A percentile compares a stretch with the other conserved stretches of the same genome.
phyloP scores from a whole-genome alignment of 345 rosid species.

The Salix exigua region DNA sequence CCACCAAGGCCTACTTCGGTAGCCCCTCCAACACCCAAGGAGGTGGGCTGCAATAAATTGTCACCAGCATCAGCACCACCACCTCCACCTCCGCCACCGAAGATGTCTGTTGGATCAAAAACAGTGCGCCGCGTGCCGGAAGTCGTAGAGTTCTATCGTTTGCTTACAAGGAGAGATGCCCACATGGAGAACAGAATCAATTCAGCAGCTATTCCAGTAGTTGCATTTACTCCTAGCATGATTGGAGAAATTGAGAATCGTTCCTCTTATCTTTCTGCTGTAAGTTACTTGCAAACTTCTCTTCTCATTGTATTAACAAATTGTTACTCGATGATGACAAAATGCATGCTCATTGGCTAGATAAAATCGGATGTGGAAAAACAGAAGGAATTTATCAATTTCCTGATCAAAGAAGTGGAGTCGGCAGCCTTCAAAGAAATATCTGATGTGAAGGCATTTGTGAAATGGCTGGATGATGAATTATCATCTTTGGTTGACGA shows the following conservation, averaged over 20 bases:
- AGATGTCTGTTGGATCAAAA: conserved; percentile 40
- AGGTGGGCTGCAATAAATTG: conserved; percentile 22
- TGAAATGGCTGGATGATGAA: conserved; percentile 80
- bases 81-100: conserved; percentile 74
- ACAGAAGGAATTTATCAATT: conserved; percentile 62
- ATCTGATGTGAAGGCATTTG: conserved; percentile 66
- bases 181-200: conserved; percentile 43
- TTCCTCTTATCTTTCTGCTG: conserved; percentile 78
- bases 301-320: not conserved
- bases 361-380: conserved; percentile 79
- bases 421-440: conserved; percentile 56
- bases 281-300: conserved; percentile 38
- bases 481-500: conserved; percentile 81
- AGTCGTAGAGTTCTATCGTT: conserved; percentile 78
- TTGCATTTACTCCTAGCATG: conserved; percentile 58
- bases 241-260: conserved; percentile 97
- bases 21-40: conserved; percentile 13
- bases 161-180: conserved; percentile 64
- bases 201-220: conserved; percentile 31
- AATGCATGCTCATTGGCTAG: conserved; percentile 31
- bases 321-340: not conserved
- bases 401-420: conserved; percentile 69
- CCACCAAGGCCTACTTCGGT: conserved; percentile 31
- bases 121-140: conserved; percentile 76
- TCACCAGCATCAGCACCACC: conserved; percentile 38